Base-by-base conservation (phyloP, 164 flowering plant species). In the Buxus sempervirens region DNA sequence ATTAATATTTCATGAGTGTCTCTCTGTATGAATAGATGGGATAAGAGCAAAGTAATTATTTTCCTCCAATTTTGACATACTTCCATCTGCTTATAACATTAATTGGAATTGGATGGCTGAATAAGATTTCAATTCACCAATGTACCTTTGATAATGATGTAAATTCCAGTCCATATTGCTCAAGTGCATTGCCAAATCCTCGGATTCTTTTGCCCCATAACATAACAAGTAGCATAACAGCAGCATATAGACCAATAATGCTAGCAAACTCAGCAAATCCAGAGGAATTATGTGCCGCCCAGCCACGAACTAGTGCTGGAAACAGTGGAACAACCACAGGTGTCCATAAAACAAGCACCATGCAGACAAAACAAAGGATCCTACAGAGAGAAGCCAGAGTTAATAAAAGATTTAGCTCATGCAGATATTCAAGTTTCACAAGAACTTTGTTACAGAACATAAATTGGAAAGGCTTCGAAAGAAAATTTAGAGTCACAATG, bases 301-400 rank as follows among this genome's bases (percentile, higher is more conserved):
- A 90, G 73, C 85, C 79, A 67, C 83, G 94, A 65, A 92, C 83
- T 58, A 95, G 84, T 41, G 90, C 80, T 36, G 97, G 99, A 71
- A 95, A 81, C 63, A 92, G 69, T 27, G 99, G 99, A 72, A 95
- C 76, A 62, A 82, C 80, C 60, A 95, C 84, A 0, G 99, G 99
- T 36, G 97, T 82, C 99, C 99, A 95, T 27, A 95, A 73, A 74
- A 95, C 84, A 81, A 91, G 85, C 78, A 84, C 93, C 97, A 95
- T 83, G 74, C 79, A 75, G 28, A 75, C 79, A 82, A 90, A 92
- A 48, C 91, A 91, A 72, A 90, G 76, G 65, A 90, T 77, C 89
- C 99, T 84, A 61, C 0, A 2, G 61, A 64, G 56, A 72, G 62
- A 66, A 54, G 25, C 4, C 36, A 41, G 24, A n/a, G 70, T 38